Conservation (phyloP, 345 rosid genomes). For the Gossypium longicalyx region DNA sequence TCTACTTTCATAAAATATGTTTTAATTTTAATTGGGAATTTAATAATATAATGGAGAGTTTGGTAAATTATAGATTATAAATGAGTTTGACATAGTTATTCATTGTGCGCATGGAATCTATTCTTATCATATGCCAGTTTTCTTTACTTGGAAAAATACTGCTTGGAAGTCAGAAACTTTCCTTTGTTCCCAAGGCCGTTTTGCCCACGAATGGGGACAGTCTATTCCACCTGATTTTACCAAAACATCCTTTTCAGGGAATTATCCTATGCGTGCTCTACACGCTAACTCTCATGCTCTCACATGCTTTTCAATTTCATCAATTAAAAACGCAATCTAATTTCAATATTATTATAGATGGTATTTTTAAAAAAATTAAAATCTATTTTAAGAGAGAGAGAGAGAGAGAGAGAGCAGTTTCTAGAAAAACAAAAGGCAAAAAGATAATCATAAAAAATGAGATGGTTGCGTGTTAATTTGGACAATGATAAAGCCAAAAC, state of each 20-base stretch:
- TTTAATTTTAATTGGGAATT: too few relatives aligned
- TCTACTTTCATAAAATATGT: too few relatives aligned
- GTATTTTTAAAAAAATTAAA: too few relatives aligned
- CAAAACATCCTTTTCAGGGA: not conserved
- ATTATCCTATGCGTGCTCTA: not conserved
- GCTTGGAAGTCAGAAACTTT: conserved; percentile 9
- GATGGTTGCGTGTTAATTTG: not conserved
- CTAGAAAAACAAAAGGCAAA: not conserved
- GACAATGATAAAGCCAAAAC: not conserved
- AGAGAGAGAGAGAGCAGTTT: not conserved
- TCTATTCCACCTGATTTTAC: not conserved
- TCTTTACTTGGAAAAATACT: conserved; percentile 1
- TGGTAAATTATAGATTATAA: too few relatives aligned
- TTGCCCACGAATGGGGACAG: not conserved
- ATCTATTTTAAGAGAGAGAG: too few relatives aligned
- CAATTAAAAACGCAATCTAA: too few relatives aligned
- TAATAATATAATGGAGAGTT: too few relatives aligned
- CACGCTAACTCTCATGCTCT: not conserved
- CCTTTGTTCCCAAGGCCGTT: conserved; percentile 7
- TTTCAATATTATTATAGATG: too few relatives aligned
- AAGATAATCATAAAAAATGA: not conserved
- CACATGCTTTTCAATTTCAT: too few relatives aligned
- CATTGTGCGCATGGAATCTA: not conserved
- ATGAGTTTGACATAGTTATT: too few relatives aligned
- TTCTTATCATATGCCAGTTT: not conserved